These are phyloP conservation scores for Coniochaeta sp. DNA, from an alignment of 2,329 filamentous ascomycete species.

Conservation along the genomic window DNA sequence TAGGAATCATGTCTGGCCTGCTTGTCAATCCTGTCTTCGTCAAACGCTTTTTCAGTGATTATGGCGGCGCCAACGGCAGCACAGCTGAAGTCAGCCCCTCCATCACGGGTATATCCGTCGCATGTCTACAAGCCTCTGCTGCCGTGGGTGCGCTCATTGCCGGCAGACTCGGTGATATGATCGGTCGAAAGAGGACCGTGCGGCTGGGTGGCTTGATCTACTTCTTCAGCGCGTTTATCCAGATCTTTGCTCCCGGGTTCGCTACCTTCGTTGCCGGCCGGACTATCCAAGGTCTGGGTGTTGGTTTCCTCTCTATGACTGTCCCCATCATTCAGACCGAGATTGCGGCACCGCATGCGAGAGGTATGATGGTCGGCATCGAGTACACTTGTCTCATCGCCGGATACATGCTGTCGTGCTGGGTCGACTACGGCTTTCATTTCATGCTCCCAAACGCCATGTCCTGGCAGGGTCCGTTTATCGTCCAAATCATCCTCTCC, in stretches of 20 bases:
- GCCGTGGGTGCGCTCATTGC: slow-evolving; percentile 47
- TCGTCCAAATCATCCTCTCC: slow-evolving; percentile 46
- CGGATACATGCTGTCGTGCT: slow-evolving; percentile 50
- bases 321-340: slow-evolving; percentile 73
- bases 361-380: slow-evolving; percentile 56
- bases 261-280: slow-evolving; percentile 60
- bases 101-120: neutral
- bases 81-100: neutral
- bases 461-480: slow-evolving; percentile 41
- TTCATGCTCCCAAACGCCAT: slow-evolving; percentile 28
- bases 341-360: slow-evolving; percentile 58
- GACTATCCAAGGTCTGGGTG: slow-evolving; percentile 58
- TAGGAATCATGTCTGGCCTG: neutral
- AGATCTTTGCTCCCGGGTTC: slow-evolving; percentile 54
- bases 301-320: slow-evolving; percentile 57
- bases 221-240: slow-evolving; percentile 59
- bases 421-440: slow-evolving; percentile 35
- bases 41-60: neutral
- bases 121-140: neutral
- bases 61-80: neutral
- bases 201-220: slow-evolving; percentile 53
- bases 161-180: slow-evolving; percentile 55
- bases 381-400: slow-evolving; percentile 70
- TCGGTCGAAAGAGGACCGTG: slow-evolving; percentile 58
- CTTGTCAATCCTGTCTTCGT: neutral